Evolutionary conservation across 768 basidiomycete species (phyloP), one percentile per base, ranked within the genome.

Genomic region (Macrolepiota fuliginosa): DNA sequence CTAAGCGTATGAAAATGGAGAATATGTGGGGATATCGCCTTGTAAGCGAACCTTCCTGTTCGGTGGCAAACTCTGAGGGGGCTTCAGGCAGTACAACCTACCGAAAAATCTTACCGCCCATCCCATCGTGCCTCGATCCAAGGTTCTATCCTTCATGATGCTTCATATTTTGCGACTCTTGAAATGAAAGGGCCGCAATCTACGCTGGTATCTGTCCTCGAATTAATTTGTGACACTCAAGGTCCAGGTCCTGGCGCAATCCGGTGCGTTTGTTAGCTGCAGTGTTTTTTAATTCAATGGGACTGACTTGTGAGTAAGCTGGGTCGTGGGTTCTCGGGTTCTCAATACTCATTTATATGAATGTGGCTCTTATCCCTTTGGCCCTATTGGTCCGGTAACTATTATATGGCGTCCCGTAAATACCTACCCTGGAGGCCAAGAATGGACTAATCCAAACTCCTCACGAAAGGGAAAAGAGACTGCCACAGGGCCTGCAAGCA

Each of bases 1-100:
- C 95, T 1, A 98, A 98, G 74, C 85, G 97, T 5, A 96, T 96
- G 88, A 86, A 89, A 63, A 98, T 98, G 96, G 83, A 88, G 66
- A 88, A 87, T 64, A 81, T 92, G 73, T 98, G 95, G 95, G 94
- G 93, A 0, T 94, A 93, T 71, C 82, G 93, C 66, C 78, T 99
- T 57, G 94, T 93, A 29, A 22, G 82, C 49, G 6, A 1, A 32
- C 37, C 54, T 35, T 27, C 17, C 15, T 19, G 50, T 49, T 53
- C 36, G 9, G 9, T 24, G 1, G n/a, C 39, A 10, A 32, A 50
- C 49, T 15, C 52, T 53, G 12, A 56, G 24, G 13, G 4, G 27
- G n/a, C 27, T 27, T 57, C 63, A 95, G 90, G 91, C 96, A 6
- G 75, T 89, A 2, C 85, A 86, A 1, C 95, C 96, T 0, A 95